phyloP scores from a whole-genome alignment of 2,329 filamentous ascomycete species.

The Neofusicoccum umdonicola region DNA sequence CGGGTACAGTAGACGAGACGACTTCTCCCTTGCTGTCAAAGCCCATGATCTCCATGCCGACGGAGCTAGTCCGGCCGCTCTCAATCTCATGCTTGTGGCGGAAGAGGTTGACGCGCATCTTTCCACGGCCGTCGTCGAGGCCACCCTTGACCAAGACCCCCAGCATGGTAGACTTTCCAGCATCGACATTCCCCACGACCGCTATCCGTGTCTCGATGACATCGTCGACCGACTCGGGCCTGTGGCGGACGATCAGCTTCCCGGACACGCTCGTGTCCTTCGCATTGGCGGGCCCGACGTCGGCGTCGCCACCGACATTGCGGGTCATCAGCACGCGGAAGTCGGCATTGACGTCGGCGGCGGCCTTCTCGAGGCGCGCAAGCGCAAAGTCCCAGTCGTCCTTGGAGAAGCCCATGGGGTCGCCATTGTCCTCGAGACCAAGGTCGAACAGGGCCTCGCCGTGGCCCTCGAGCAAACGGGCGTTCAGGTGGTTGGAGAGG shows the following conservation, averaged over 20 bases:
- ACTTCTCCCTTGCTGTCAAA: slow-evolving; percentile 86
- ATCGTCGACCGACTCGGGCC: slow-evolving; percentile 72
- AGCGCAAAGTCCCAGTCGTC: slow-evolving; percentile 75
- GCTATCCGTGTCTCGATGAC: slow-evolving; percentile 95
- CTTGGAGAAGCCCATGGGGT: slow-evolving; percentile 73
- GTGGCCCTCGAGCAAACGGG: slow-evolving; percentile 75
- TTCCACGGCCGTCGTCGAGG: slow-evolving; percentile 90
- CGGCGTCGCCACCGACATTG: slow-evolving; percentile 76
- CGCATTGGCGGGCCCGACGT: slow-evolving; percentile 62
- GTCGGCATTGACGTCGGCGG: slow-evolving; percentile 66
- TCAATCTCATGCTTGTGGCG: slow-evolving; percentile 98
- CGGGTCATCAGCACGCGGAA: slow-evolving; percentile 84
- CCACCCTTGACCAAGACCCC: slow-evolving; percentile 94
- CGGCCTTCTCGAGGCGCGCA: slow-evolving; percentile 62
- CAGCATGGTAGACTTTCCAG: slow-evolving; percentile 93
- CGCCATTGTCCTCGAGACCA: slow-evolving; percentile 85
- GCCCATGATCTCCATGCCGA: slow-evolving; percentile 98
- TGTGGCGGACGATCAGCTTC: slow-evolving; percentile 80
- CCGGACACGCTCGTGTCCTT: slow-evolving; percentile 75
- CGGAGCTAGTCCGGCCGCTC: slow-evolving; percentile 89
- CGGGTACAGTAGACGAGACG: slow-evolving; percentile 76
- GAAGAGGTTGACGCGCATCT: slow-evolving; percentile 92
- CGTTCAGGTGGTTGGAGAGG: slow-evolving; percentile 64
- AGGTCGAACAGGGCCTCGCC: slow-evolving; percentile 91
- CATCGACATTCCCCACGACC: slow-evolving; percentile 96